Conservation (phyloP, 345 rosid species). For the Carallia pectinifolia region DNA sequence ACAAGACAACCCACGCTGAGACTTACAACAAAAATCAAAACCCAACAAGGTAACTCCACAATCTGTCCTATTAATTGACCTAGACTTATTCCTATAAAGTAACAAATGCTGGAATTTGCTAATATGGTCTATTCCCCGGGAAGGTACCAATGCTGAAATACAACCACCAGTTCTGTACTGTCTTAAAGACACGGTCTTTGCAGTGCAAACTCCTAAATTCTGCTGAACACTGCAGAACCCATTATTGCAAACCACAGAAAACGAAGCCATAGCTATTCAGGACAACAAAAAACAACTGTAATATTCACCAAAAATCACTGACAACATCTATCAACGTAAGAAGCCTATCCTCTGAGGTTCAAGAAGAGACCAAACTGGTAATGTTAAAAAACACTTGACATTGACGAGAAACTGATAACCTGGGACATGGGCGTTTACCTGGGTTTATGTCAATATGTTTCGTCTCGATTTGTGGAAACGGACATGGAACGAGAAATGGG, state of each 20-base stretch:
- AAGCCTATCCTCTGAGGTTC: background rate
- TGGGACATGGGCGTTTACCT: background rate
- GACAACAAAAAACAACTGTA: slow-evolving; percentile 8
- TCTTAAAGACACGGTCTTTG: slow-evolving; percentile 31
- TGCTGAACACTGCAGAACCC: slow-evolving; percentile 37
- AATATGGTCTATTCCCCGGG: slow-evolving; percentile 16
- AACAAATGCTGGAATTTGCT: slow-evolving; percentile 31
- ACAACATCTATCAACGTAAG: slow-evolving; percentile 5
- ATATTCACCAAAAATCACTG: background rate
- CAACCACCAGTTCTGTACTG: slow-evolving; percentile 24
- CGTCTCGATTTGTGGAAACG: background rate
- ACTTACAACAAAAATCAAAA: slow-evolving; percentile 33
- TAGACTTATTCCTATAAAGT: slow-evolving; percentile 32
- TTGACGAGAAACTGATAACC: background rate
- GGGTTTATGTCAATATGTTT: background rate
- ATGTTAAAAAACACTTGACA: background rate
- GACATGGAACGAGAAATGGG: background rate
- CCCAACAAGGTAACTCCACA: slow-evolving; percentile 26
- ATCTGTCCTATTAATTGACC: slow-evolving; percentile 31
- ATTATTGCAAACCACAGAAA: slow-evolving; percentile 52
- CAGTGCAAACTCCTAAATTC: slow-evolving; percentile 22
- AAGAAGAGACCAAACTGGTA: background rate
- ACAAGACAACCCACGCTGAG: slow-evolving; percentile 38
- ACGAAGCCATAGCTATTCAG: slow-evolving; percentile 47
- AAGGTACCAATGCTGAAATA: slow-evolving; percentile 24